phyloP scores from a whole-genome alignment of 306 rosid genomes.

The Mucuna pruriens region DNA sequence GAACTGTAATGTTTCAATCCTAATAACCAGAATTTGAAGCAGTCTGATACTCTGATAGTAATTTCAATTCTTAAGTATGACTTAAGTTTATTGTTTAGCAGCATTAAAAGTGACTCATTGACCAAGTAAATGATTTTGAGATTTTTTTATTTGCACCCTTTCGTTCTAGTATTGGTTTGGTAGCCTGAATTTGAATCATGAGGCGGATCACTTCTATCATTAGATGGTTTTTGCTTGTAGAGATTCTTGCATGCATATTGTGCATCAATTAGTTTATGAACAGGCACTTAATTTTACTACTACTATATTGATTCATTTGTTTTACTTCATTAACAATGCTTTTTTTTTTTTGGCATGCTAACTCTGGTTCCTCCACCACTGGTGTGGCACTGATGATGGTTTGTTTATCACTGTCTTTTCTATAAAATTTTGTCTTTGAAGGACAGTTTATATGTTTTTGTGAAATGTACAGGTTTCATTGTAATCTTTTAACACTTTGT shows the following conservation, averaged over 20 bases:
- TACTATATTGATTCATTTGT: neutral
- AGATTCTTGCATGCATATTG: neutral
- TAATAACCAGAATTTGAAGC: neutral
- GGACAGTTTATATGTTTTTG: neutral
- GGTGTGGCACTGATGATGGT: neutral
- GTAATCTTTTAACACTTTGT: neutral
- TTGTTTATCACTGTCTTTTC: neutral
- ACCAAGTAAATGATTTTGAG: neutral
- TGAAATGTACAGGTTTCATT: neutral
- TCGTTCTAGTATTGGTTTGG: neutral
- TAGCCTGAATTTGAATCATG: neutral
- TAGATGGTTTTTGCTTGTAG: neutral
- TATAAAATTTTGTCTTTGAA: neutral
- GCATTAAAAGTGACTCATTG: neutral
- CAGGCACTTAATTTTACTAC: neutral
- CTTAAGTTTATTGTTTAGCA: neutral
- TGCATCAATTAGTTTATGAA: neutral
- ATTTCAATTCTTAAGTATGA: neutral
- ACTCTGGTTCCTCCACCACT: neutral
- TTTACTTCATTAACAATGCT: neutral
- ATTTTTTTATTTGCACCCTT: no score
- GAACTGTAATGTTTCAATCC: neutral
- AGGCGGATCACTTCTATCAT: slow-evolving; percentile 8
- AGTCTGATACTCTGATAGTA: neutral
- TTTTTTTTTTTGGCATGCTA: slow-evolving; percentile 16